A percentile compares a stretch with the other conserved stretches of the same genome.
Evolutionary conservation across 352 stramenopile genomes (phyloP).

Genomic region (Aphanomyces cochlioides): DNA sequence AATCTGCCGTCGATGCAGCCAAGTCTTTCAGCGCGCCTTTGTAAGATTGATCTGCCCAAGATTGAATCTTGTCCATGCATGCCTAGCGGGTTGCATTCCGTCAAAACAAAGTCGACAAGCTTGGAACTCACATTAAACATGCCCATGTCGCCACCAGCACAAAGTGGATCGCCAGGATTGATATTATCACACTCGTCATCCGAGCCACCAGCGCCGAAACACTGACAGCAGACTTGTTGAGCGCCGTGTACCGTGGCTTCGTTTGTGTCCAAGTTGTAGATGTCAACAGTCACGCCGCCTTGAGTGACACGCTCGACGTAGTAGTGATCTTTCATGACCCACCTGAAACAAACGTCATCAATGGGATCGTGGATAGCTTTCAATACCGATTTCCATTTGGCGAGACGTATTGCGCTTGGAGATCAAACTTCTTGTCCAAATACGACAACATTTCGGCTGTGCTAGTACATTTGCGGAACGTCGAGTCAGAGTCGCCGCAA

Average conservation of each 20-base stretch:
- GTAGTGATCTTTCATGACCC: slow-evolving; percentile 72
- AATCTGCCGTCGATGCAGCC: slow-evolving; percentile 64
- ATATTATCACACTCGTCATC: slow-evolving; percentile 61
- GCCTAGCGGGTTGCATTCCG: slow-evolving; percentile 32
- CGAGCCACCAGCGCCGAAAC: slow-evolving; percentile 58
- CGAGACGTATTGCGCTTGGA: slow-evolving; percentile 56
- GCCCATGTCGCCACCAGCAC: slow-evolving; percentile 53
- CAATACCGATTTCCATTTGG: slow-evolving; percentile 54
- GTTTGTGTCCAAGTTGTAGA: slow-evolving; percentile 89
- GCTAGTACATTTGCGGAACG: slow-evolving; percentile 55
- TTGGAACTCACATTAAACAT: slow-evolving; percentile 52
- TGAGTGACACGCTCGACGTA: slow-evolving; percentile 76
- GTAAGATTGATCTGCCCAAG: slow-evolving; percentile 76
- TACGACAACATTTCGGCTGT: slow-evolving; percentile 59
- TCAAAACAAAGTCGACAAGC: background rate
- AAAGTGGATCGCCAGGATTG: slow-evolving; percentile 59
- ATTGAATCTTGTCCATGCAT: slow-evolving; percentile 67
- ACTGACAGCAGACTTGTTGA: slow-evolving; percentile 85
- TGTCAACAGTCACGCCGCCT: slow-evolving; percentile 79
- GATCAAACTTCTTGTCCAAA: slow-evolving; percentile 60
- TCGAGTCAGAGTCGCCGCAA: slow-evolving; percentile 60
- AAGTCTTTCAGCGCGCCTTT: slow-evolving; percentile 64
- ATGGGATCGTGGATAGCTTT: background rate
- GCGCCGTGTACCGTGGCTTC: slow-evolving; percentile 77
- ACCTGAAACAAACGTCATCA: background rate